A percentile compares a stretch with the other conserved stretches of the same genome.
Conservation (phyloP, 208 protist species). For the Herpetomonas tarakana region DNA sequence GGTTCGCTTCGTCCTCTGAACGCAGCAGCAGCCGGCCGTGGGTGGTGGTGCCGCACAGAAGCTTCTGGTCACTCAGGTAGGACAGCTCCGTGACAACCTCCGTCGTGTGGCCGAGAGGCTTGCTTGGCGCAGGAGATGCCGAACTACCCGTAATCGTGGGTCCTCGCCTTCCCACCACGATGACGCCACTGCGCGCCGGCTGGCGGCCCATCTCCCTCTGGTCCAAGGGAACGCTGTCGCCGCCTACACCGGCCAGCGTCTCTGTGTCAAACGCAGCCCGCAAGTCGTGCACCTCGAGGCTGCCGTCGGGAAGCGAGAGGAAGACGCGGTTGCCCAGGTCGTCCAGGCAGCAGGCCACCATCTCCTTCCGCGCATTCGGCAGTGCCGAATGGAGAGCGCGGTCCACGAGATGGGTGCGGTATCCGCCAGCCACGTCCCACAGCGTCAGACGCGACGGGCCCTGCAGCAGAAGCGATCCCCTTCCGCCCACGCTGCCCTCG, state of each 20-base stretch:
- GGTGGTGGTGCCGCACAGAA: constrained; percentile 39
- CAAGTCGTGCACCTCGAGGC: constrained; percentile 37
- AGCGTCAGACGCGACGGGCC: constrained; percentile 52
- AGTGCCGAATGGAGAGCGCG: constrained; percentile 17
- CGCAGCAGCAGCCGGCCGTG: constrained; percentile 42
- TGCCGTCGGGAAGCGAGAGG: constrained; percentile 30
- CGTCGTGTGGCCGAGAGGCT: background rate
- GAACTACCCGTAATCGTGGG: too few species aligned
- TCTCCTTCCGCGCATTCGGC: constrained; percentile 24
- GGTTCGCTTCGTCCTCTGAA: constrained; percentile 29
- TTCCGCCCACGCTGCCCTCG: constrained; percentile 8
- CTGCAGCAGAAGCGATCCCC: constrained; percentile 61
- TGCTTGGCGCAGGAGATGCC: background rate
- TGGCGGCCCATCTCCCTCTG: too few species aligned
- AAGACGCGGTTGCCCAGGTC: constrained; percentile 53
- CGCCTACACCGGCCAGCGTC: too few species aligned
- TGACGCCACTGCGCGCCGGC: background rate
- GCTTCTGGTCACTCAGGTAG: constrained; percentile 37
- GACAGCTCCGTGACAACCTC: constrained; percentile 42
- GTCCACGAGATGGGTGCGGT: constrained; percentile 36
- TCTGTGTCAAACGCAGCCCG: constrained; percentile 15
- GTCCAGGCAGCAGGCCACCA: constrained; percentile 60
- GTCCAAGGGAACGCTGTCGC: too few species aligned
- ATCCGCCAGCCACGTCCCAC: constrained; percentile 55
- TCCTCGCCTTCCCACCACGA: too few species aligned